These are phyloP conservation scores for Emericellopsis atlantica DNA, from an alignment of 2,329 filamentous ascomycete genomes.

Conservation along the genomic window DNA sequence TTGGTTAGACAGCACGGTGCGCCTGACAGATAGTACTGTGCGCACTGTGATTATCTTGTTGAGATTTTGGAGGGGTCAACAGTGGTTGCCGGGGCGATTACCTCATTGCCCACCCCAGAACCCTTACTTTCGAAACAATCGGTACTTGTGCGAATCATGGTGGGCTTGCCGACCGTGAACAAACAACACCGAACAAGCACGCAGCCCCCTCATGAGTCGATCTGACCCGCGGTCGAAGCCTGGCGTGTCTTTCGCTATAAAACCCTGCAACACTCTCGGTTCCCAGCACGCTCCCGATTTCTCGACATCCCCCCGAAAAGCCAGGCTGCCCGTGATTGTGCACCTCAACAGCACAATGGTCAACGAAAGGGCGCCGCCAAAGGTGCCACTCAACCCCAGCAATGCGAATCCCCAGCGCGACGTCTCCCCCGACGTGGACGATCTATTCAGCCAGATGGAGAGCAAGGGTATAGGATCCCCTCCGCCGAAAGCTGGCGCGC, in stretches of 20 bases:
- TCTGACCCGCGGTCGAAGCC: constrained; percentile 1
- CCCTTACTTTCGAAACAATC: background rate
- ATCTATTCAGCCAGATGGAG: constrained; percentile 17
- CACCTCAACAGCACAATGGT: constrained; percentile 23
- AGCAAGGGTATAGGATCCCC: constrained; percentile 4
- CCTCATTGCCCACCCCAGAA: background rate
- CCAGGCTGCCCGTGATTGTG: background rate
- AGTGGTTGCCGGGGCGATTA: constrained; percentile 2
- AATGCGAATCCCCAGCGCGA: constrained; percentile 11
- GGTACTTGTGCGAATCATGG: background rate
- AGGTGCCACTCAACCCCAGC: constrained; percentile 22
- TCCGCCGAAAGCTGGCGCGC: too few relatives aligned
- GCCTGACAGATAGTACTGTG: too few relatives aligned
- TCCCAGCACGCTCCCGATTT: constrained; percentile 5
- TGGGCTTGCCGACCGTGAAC: background rate
- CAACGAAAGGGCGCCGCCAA: constrained; percentile 32
- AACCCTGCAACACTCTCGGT: constrained; percentile 5
- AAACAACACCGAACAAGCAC: background rate
- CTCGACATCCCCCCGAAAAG: constrained; percentile 1
- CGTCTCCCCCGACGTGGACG: constrained; percentile 12
- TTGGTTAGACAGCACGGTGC: too few relatives aligned
- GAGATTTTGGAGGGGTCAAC: background rate
- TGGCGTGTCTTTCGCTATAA: constrained; percentile 4
- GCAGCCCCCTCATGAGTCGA: background rate
- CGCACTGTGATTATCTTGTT: background rate